Conservation (phyloP, 306 rosid species). For the Dalbergia oliveri region DNA sequence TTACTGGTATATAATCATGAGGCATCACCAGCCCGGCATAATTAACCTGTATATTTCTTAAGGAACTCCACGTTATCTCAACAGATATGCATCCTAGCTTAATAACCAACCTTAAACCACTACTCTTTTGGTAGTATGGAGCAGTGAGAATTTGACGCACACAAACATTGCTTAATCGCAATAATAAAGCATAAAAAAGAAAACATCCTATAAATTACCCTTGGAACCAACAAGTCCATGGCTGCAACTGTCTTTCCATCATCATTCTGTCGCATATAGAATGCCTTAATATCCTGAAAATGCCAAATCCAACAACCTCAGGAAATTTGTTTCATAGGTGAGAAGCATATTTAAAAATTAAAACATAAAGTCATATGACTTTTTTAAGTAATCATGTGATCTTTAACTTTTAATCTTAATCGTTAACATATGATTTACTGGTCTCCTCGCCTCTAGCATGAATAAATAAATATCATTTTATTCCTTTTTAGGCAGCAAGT, state of each 20-base stretch:
- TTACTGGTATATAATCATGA: not conserved
- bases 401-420: too few species aligned
- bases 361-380: too few species aligned
- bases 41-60: not conserved
- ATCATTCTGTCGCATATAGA: conserved; percentile 96
- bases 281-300: conserved; percentile 94
- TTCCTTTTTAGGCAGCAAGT: not conserved
- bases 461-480: too few species aligned
- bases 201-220: conserved; percentile 58
- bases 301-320: conserved; percentile 44
- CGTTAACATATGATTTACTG: too few species aligned
- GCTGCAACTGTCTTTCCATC: conserved; percentile 97
- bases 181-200: conserved; percentile 1
- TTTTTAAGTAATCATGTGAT: too few species aligned
- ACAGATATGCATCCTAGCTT: not conserved
- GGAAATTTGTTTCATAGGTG: not conserved
- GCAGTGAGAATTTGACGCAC: conserved; percentile 20
- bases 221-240: conserved; percentile 97
- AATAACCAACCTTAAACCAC: conserved; percentile 18
- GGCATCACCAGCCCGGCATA: conserved; percentile 13
- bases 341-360: too few species aligned
- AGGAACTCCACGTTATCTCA: conserved; percentile 7
- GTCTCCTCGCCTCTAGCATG: too few species aligned
- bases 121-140: conserved; percentile 26
- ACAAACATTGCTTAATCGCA: conserved; percentile 26